These are phyloP conservation scores for Actinomucor elegans DNA, from an alignment of 371 early-diverging fungal genomes.

Conservation along the genomic window DNA sequence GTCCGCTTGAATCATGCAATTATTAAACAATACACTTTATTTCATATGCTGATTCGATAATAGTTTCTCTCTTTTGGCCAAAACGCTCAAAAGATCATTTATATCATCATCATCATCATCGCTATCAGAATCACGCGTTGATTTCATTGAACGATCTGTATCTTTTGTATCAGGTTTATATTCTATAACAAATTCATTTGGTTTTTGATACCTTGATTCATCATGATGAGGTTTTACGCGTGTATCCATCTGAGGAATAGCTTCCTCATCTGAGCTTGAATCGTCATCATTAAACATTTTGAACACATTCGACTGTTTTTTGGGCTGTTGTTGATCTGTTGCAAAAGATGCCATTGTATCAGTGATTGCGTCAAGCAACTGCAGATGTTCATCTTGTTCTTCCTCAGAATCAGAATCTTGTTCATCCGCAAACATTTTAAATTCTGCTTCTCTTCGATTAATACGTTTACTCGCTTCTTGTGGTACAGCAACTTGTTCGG, in stretches of 20 bases:
- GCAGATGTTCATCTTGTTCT: background rate
- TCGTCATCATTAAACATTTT: constrained; percentile 19
- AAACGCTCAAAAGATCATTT: background rate
- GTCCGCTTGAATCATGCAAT: background rate
- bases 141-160: background rate
- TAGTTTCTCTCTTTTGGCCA: background rate
- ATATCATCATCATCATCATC: background rate
- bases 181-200: background rate
- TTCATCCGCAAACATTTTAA: constrained; percentile 4
- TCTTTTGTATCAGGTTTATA: constrained; percentile 4
- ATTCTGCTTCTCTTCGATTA: background rate
- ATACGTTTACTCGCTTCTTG: background rate
- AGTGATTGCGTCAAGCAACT: too few species aligned
- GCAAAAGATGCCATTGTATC: background rate
- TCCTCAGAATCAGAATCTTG: constrained; percentile 9
- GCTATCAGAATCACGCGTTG: background rate
- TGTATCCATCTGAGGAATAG: background rate
- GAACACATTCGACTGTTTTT: background rate
- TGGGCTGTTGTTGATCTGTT: background rate
- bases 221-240: constrained; percentile 9
- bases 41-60: background rate
- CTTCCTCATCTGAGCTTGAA: constrained; percentile 5
- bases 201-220: background rate
- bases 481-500: background rate
- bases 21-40: background rate